Evolutionary conservation across 1,139 yeast species (phyloP), one percentile per base, ranked within the genome.

Genomic region (Geotrichum siamense): DNA sequence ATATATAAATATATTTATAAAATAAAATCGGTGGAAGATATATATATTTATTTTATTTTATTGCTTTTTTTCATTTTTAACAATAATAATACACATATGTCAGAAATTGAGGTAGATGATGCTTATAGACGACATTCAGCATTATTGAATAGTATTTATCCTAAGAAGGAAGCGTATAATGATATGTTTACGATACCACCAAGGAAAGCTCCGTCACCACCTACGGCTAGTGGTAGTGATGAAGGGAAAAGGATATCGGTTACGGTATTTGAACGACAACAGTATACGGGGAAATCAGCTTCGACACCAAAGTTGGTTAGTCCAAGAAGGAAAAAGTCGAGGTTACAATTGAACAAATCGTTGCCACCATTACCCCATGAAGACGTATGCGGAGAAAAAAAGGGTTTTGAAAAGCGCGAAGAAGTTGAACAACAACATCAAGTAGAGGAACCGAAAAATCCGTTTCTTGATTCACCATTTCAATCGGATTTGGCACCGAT

Each of bases 101-200:
- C n/a, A n/a, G n/a, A n/a, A n/a, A n/a, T n/a, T n/a, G n/a, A n/a
- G n/a, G n/a, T n/a, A n/a, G n/a, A 17, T n/a, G 34, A 30, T 30
- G 34, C 34, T 30, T 30, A 30, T 17, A 13, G 34, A 5, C 34
- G 34, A n/a, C 34, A 30, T 17, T 30, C 34, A 15, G 34, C 34
- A 30, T 17, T 30, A 8, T 12, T 30, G 21, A 30, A 30, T 16
- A 16, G 21, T n/a, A 30, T 30, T 8, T 30, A 30, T 30, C 21
- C 34, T 15, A 19, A 21, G 12, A 13, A 13, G 10, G 8, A 19
- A 13, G 21, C 34, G 5, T 10, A 23, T 23, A 6, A 28, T n/a
- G 34, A 30, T 10, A 30, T 16, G 34, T 30, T 30, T 16, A 16
- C 34, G 5, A 5, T n/a, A 15, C 34, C 34, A 6, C 34, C 34